Evolutionary conservation across 2,329 filamentous ascomycete genomes (phyloP).

Genomic region (Bimuria novae-zelandiae): DNA sequence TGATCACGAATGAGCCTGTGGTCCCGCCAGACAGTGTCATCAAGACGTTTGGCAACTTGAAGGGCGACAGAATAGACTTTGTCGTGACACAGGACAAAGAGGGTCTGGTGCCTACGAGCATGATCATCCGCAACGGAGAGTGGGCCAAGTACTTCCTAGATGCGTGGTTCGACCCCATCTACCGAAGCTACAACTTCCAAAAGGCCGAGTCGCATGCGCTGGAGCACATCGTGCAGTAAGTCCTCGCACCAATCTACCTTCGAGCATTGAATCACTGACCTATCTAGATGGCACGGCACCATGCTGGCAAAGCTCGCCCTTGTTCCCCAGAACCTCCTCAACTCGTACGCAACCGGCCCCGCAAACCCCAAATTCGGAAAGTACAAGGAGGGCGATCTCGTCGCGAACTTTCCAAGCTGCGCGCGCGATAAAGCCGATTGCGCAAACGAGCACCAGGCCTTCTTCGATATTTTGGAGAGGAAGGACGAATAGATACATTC

Average conservation of each 20-base stretch:
- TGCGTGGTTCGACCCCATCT: conserved; percentile 94
- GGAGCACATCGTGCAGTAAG: conserved; percentile 61
- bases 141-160: conserved; percentile 94
- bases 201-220: conserved; percentile 91
- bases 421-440: conserved; percentile 65
- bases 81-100: conserved; percentile 83
- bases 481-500: conserved; percentile 11
- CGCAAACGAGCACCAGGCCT: conserved; percentile 69
- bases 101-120: conserved; percentile 76
- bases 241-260: conserved; percentile 16
- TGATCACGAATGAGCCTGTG: conserved; percentile 84
- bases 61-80: conserved; percentile 76
- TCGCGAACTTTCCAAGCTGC: conserved; percentile 79
- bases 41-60: conserved; percentile 86
- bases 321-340: conserved; percentile 83
- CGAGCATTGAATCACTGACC: conserved; percentile 28
- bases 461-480: conserved; percentile 43
- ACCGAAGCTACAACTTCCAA: conserved; percentile 92
- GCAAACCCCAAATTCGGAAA: conserved; percentile 51
- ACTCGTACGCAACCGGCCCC: conserved; percentile 68
- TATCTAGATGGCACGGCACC: conserved; percentile 88
- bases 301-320: conserved; percentile 87
- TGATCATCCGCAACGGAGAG: conserved; percentile 80
- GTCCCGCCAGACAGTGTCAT: conserved; percentile 97
- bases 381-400: conserved; percentile 83